Conservation (phyloP, 768 basidiomycete genomes). For the Coprinellus aureogranulatus region DNA sequence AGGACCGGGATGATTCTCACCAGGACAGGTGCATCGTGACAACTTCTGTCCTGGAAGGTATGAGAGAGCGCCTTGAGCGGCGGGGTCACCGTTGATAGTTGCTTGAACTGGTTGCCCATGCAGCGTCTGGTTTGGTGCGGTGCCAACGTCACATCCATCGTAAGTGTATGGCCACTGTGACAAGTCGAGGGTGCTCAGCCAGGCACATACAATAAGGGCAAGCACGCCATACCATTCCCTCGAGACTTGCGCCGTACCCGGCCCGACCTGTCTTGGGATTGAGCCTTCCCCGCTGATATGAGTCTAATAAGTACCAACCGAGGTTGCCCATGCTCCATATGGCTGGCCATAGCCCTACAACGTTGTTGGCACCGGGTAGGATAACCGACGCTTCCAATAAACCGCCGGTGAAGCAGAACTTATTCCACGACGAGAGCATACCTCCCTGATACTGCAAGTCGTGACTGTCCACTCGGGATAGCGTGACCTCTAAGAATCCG, state of each 20-base stretch:
- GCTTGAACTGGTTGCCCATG: slow-evolving; percentile 64
- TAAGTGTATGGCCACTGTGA: slow-evolving; percentile 81
- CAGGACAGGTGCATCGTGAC: slow-evolving; percentile 83
- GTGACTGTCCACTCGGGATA: slow-evolving; percentile 65
- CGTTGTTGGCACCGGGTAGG: slow-evolving; percentile 64
- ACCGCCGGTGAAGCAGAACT: slow-evolving; percentile 93
- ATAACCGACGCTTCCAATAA: slow-evolving; percentile 67
- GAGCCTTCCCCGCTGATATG: slow-evolving; percentile 4
- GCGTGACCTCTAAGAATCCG: slow-evolving; percentile 74
- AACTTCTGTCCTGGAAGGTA: slow-evolving; percentile 87
- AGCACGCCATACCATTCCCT: slow-evolving; percentile 56
- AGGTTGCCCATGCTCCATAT: slow-evolving; percentile 82
- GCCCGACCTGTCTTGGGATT: slow-evolving; percentile 57
- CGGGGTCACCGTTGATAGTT: slow-evolving; percentile 55
- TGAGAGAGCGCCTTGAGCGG: slow-evolving; percentile 56
- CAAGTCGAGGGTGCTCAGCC: slow-evolving; percentile 8
- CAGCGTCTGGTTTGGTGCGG: slow-evolving; percentile 76
- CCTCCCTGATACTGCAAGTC: slow-evolving; percentile 71
- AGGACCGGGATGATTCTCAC: slow-evolving; percentile 88
- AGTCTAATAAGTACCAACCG: slow-evolving; percentile 32
- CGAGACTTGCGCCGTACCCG: slow-evolving; percentile 83
- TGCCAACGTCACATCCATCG: slow-evolving; percentile 92
- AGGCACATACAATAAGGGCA: too few relatives aligned
- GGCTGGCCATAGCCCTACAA: slow-evolving; percentile 76
- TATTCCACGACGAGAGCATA: slow-evolving; percentile 76